Base-by-base conservation (phyloP, 2,329 filamentous ascomycete genomes). In the Colletotrichum sidae region DNA sequence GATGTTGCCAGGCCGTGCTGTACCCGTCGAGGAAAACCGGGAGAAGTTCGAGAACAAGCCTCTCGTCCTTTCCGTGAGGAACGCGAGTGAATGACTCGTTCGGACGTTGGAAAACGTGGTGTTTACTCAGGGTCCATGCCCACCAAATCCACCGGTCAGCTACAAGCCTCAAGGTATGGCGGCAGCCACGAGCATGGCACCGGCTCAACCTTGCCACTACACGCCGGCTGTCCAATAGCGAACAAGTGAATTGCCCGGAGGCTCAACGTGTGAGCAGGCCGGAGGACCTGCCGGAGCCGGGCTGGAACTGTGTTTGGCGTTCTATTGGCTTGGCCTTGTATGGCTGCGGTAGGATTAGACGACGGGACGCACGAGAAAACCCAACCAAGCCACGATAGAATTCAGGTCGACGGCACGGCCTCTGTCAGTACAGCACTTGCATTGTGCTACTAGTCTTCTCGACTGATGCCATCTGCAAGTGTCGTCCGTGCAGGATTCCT, bases 81-180 rank as follows among this genome's bases (percentile, higher is more conserved):
- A 11, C n/a, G 38, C 13, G 10, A 8, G 15, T 17, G 41, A 50
- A 66, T 66, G 63, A 57, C 58, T 66, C 52, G 52, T 57, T 47
- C 25, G 25, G 25, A 44, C 38, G 35, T 53, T 39, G 39, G 52
- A 51, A 60, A 13, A 52, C 12, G n/a, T 61, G 52, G 11, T 35
- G 46, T 46, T 25, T 39, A 12, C 13, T 47, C 25, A 49, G 13
- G 46, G 53, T 44, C 42, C 41, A 39, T 44, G 37, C 46, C 38
- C 53, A 53, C 38, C 53, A 53, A 41, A 37, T 41, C 62, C 52
- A 33, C 47, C 15, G n/a, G 15, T 42, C 42, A 53, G 41, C 53
- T 38, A 35, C 42, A 57, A 45, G 59, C 42, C 33, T 52, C 37
- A 53, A 44, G 35, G 15, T 34, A 17, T 50, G 39, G 9, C 13